Evolutionary conservation across 352 stramenopile species (phyloP), one percentile per base, ranked within the genome.

Genomic region (Aphanomyces stellatus): DNA sequence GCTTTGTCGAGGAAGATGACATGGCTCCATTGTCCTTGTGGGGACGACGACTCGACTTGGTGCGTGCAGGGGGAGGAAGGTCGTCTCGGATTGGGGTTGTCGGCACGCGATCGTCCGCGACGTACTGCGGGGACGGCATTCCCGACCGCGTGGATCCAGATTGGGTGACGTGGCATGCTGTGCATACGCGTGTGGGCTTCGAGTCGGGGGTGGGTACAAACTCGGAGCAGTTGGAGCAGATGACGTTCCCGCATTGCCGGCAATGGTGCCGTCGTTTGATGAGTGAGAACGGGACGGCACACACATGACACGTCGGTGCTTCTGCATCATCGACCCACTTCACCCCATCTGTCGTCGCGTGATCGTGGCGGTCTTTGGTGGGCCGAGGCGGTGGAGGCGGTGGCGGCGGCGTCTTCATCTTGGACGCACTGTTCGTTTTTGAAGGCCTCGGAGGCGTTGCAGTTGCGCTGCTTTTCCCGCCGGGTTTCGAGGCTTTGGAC

Each of bases 221-320:
- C 17, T 48, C 15, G 8, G 53, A 62, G 53, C 53, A 62, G 28
- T 7, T 28, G 8, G 53, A 62, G 53, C 53, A 65, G 25, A 65
- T 55, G 7, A 55, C 57, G 63, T 88, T 78, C 6, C 84, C 84
- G 70, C 84, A 92, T 69, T 90, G 89, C 19, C 84, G 80, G 71
- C 84, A 92, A 71, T 92, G 84, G 69, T 92, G 84, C 51, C 84
- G 81, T n/a, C 84, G 84, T 57, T 87, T 87, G 42, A 87, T 76
- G 28, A 90, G 70, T 48, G 76, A 76, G 72, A 90, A 92, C 10
- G 69, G 65, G 31, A 73, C 73, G 7, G 73, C 65, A 61, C 84
- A 92, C 51, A 92, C 80, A 71, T 88, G 75, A 62, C 84, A 92
- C 51, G 76, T 79, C 15, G 77, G 78, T 41, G 84, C 74, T 67